Evolutionary conservation across 2,329 filamentous ascomycete genomes (phyloP).

Genomic region (Pochonia chlamydosporia): DNA sequence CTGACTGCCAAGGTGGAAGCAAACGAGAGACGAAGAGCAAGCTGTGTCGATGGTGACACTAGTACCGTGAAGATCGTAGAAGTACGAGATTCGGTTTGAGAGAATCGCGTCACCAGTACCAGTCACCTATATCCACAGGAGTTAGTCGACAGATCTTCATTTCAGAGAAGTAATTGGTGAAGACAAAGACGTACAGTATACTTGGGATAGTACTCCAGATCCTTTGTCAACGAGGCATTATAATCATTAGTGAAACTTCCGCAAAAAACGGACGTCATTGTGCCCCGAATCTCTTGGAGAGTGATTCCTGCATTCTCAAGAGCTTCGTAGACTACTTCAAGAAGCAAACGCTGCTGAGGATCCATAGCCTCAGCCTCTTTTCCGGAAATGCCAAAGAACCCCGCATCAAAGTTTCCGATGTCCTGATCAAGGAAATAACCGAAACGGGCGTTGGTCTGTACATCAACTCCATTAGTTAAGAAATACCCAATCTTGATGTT

Average conservation of each 20-base stretch:
- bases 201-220: conserved; percentile 2
- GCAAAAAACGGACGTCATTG: background rate
- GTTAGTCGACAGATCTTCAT: background rate
- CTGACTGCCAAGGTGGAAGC: conserved; percentile 20
- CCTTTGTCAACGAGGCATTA: conserved; percentile 12
- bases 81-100: conserved; percentile 7
- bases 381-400: background rate
- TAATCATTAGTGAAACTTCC: conserved; percentile 25
- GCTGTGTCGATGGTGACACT: conserved; percentile 30
- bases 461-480: background rate
- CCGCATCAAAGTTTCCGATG: background rate
- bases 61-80: conserved; percentile 25
- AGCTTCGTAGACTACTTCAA: conserved; percentile 1
- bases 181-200: background rate
- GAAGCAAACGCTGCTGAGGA: background rate
- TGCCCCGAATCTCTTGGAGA: background rate
- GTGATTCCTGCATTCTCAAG: conserved; percentile 1
- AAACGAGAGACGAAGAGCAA: conserved; percentile 28
- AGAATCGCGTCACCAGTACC: conserved; percentile 19
- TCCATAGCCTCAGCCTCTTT: background rate
- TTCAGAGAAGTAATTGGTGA: background rate
- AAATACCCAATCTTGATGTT: background rate
- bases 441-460: conserved; percentile 11
- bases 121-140: conserved; percentile 18
- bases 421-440: conserved; percentile 1